Base-by-base conservation (phyloP, 2,329 filamentous ascomycete genomes). In the Coniosporium tulheliwenetii region DNA sequence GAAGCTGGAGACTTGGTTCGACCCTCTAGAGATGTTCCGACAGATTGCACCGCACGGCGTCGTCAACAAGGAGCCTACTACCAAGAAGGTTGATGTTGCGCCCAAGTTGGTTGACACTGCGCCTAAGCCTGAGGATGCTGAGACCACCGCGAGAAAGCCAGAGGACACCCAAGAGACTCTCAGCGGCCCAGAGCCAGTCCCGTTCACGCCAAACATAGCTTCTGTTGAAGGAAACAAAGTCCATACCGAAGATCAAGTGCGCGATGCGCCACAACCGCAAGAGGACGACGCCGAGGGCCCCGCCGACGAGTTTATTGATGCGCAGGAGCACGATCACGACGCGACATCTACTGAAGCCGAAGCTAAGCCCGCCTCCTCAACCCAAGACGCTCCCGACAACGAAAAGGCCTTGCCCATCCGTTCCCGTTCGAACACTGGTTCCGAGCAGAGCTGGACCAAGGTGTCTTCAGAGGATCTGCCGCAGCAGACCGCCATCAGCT, bases 21-120 rank as follows among this genome's bases (percentile, higher is more conserved):
- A 81, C 49, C 73, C 77, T 0, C 58, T 78, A 52, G 69, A 75
- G 34, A 77, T 81, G 75, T 81, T 81, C 52, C 63, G 73, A 5
- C 76, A 80, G 59, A 79, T 81, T 39, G 67, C 67, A 1, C 65
- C 66, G 0, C 49, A 64, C 10, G 67, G 68, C 8, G 57, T 67
- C 16, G 63, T 68, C 38, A 65, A 62, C 52, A 67, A 63, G 45
- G 57, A 65, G 38, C 50, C 52, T 5, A 54, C 65, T 36, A 53
- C 57, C 34, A 52, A 56, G 43, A 55, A 52, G 10, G 52, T 65
- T 37, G 47, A 52, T 19, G 12, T n/a, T 12, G 12, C 10, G 36
- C 36, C 36, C 36, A 13, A 12, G 10, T 35, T 15, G 12, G 14
- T 15, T n/a, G 36, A 37, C 36, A 10, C 10, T 12, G 15, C 10